Evolutionary conservation across 352 stramenopile genomes (phyloP), one percentile per base, ranked within the genome.

Genomic region (Pythium brassicae): DNA sequence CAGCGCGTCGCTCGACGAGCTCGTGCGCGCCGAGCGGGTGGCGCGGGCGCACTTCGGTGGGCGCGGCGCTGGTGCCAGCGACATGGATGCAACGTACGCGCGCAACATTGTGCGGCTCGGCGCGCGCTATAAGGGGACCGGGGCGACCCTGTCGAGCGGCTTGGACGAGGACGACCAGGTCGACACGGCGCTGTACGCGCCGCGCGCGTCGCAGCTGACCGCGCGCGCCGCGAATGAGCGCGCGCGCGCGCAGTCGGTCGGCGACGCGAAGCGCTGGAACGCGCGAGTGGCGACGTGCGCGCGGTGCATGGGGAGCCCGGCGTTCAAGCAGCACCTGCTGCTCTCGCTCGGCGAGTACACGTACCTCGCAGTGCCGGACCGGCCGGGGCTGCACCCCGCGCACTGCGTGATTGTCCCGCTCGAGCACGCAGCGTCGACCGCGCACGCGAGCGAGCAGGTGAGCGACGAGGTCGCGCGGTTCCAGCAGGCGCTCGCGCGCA

Each of bases 131-230:
- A 78, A 86, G 53, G 79, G 82, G 26, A 86, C 66, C 0, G 80
- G 92, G 63, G 68, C 76, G 29, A 89, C 83, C 23, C 58, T 88
- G 15, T 78, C 80, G 3, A 94, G 84, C 40, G 82, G 82, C 12
- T 89, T 94, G 58, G 84, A 92, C 40, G 84, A 94, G 49, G 85
- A 93, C 39, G 81, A 91, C 20, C 71, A 87, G 64, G 63, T 93
- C 10, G 76, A 90, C 51, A 86, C 71, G 60, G 81, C 67, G 35
- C 74, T 92, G 74, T 53, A 89, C 27, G 53, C 76, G 46, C 61
- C 68, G 2, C 66, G 77, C 14, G 69, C 71, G 2, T 68, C 67
- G 8, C 72, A 76, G 19, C 54, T 90, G 11, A 93, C 83, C 17
- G 82, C 85, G 35, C 74, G 76, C 9, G 83, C 79, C 27, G 67